Base-by-base conservation (phyloP, 176 grass and related monocot genomes). In the Secale cereale region DNA sequence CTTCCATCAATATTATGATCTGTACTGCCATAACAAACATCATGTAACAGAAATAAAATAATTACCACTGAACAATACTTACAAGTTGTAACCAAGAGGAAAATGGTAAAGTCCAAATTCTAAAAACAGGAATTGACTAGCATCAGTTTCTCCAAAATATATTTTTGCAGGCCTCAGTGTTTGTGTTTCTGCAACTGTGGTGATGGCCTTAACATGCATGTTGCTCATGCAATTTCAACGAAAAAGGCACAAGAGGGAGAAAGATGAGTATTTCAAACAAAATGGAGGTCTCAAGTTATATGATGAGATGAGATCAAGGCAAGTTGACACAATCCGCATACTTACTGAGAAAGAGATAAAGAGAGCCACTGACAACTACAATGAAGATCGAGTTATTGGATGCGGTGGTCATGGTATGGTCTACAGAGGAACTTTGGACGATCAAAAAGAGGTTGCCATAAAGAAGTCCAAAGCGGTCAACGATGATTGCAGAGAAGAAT, bases 261-360 rank as follows among this genome's bases (percentile, higher is more conserved):
- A 73, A 46, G 70, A 73, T 28, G 70, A 73, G 70, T 73, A 73
- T 46, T 74, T 74, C 40, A 74, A 28, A 10, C 70, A 74, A 46
- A 74, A 74, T 74, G 70, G 70, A 46, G 70, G 70, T 28, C 70
- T 28, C 70, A 13, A 46, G 25, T 74, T 74, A 74, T 74, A 74
- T 28, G 70, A 46, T 10, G 70, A 74, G 40, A 74, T 74, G 70
- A 46, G 70, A 1, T 74, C 70, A 74, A 46, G 40, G 25, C 40
- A 46, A 2, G 70, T 74, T 0, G 70, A 74, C 23, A 74, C 70
- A 46, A 48, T 74, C 9, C 70, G 23, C 14, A 74, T 74, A 74
- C 70, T 74, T 8, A 28, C 70, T 5, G 40, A 74, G 40, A 74
- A 74, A 74, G 40, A 74, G 40, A 74, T 74, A 28, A 74, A 74